Evolutionary conservation across 495 filamentous ascomycete genomes (phyloP).

Genomic region (Aspergillus olivimuriae): DNA sequence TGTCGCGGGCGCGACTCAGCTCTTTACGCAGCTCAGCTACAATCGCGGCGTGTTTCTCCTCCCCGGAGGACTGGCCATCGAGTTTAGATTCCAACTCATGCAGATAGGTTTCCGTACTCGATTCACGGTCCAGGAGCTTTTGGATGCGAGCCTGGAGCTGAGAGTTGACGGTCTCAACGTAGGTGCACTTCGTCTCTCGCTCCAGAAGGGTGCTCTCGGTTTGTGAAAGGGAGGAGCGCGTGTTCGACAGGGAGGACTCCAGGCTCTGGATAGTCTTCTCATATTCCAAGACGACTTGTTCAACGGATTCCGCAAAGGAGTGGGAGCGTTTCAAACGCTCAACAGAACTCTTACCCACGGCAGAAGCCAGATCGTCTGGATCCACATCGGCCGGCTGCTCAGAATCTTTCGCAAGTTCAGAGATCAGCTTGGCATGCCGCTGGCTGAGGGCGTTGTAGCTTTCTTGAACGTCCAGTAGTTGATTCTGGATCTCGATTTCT

Average conservation of each 20-base stretch:
- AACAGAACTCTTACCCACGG: slow-evolving; percentile 70
- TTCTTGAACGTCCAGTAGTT: slow-evolving; percentile 87
- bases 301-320: slow-evolving; percentile 89
- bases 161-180: slow-evolving; percentile 82
- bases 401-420: slow-evolving; percentile 82
- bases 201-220: slow-evolving; percentile 84
- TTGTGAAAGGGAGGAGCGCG: slow-evolving; percentile 71
- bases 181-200: slow-evolving; percentile 87
- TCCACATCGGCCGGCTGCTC: slow-evolving; percentile 50
- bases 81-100: slow-evolving; percentile 85
- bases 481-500: slow-evolving; percentile 89
- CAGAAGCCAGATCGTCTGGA: slow-evolving; percentile 48
- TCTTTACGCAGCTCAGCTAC: slow-evolving; percentile 87
- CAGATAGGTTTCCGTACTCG: slow-evolving; percentile 83
- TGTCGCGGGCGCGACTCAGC: slow-evolving; percentile 81
- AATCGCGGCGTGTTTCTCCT: slow-evolving; percentile 83
- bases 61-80: slow-evolving; percentile 81
- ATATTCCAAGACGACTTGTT: slow-evolving; percentile 94
- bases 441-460: slow-evolving; percentile 87
- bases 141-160: slow-evolving; percentile 85
- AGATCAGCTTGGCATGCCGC: slow-evolving; percentile 90
- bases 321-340: slow-evolving; percentile 90
- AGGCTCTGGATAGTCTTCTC: slow-evolving; percentile 96
- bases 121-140: slow-evolving; percentile 84
- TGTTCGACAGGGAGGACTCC: slow-evolving; percentile 87